These are phyloP conservation scores for Acanthamoeba healyi DNA, from an alignment of 208 protist species.

Conservation along the genomic window DNA sequence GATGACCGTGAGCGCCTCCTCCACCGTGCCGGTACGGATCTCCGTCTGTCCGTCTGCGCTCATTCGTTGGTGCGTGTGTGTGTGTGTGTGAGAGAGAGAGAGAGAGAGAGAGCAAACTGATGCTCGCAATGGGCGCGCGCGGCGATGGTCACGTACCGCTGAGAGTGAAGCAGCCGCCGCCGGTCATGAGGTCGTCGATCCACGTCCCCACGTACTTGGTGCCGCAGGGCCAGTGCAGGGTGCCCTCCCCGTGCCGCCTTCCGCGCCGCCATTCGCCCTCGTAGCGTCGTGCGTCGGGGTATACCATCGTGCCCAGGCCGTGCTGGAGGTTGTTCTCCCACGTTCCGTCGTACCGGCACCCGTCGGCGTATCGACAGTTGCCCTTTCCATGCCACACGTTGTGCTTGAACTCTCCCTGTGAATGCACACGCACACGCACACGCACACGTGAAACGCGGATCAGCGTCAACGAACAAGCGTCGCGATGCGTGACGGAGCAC, in stretches of 20 bases:
- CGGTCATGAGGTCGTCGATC: conserved; percentile 21
- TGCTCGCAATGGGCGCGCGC: too few relatives aligned
- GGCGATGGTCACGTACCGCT: not conserved
- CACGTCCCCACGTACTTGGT: not conserved
- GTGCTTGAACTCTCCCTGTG: conserved; percentile 52
- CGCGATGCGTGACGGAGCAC: not conserved
- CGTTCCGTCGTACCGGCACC: conserved; percentile 13
- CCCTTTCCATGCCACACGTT: conserved; percentile 45
- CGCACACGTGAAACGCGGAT: not conserved
- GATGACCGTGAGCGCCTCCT: conserved; percentile 1
- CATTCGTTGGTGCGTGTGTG: not conserved
- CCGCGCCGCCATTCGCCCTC: conserved; percentile 50
- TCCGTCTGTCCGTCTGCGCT: not conserved
- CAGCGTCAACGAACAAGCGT: not conserved
- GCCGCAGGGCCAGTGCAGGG: conserved; percentile 45
- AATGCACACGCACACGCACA: not conserved
- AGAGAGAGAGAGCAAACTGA: too few relatives aligned
- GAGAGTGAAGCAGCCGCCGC: conserved; percentile 27
- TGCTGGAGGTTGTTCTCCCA: conserved; percentile 62
- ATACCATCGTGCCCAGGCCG: conserved; percentile 7
- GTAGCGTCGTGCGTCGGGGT: not conserved
- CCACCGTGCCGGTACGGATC: not conserved
- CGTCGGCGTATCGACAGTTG: conserved; percentile 11
- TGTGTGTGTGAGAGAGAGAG: too few relatives aligned
- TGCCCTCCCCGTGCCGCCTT: not conserved